Percentiles rank a stretch among this genome's conserved stretches.
Evolutionary conservation across 257 asterid species (phyloP).

Genomic region (Paraleonurus japonicus): DNA sequence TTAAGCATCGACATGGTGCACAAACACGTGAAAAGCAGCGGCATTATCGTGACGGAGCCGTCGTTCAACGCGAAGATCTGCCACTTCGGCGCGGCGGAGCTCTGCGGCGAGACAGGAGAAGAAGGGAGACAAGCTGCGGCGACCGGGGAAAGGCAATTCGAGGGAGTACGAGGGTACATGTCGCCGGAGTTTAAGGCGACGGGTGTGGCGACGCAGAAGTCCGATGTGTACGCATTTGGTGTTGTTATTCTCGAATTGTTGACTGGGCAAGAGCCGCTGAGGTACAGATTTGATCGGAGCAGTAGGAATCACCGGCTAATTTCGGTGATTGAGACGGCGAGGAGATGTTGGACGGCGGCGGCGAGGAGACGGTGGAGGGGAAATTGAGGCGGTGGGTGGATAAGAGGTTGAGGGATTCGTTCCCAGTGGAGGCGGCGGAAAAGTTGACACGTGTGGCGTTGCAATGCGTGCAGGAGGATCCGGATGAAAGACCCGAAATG

Average conservation of each 20-base stretch:
- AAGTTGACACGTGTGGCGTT: constrained; percentile 64
- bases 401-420: constrained; percentile 80
- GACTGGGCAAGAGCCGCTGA: constrained; percentile 80
- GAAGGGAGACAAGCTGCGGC: constrained; percentile 16
- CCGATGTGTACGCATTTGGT: constrained; percentile 92
- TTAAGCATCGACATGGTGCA: constrained; percentile 65
- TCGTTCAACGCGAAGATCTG: constrained; percentile 76
- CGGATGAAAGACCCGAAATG: constrained; percentile 81
- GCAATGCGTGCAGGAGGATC: constrained; percentile 80
- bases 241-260: constrained; percentile 76
- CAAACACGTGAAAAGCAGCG: constrained; percentile 91
- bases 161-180: constrained; percentile 89
- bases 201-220: constrained; percentile 81
- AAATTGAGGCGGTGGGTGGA: constrained; percentile 86
- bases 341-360: constrained; percentile 48
- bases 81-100: constrained; percentile 97
- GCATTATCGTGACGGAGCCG: constrained; percentile 75
- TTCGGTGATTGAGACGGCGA: constrained; percentile 60
- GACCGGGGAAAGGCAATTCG: constrained; percentile 43
- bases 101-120: constrained; percentile 68
- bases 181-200: constrained; percentile 78
- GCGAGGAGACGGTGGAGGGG: constrained; percentile 42
- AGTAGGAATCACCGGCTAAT: constrained; percentile 41
- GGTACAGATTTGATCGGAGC: constrained; percentile 47
- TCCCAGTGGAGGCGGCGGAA: constrained; percentile 89